Percentiles rank a stretch among this genome's conserved stretches.
These are phyloP conservation scores for Huntiella savannae DNA, from an alignment of 2,329 filamentous ascomycete genomes.

Conservation along the genomic window DNA sequence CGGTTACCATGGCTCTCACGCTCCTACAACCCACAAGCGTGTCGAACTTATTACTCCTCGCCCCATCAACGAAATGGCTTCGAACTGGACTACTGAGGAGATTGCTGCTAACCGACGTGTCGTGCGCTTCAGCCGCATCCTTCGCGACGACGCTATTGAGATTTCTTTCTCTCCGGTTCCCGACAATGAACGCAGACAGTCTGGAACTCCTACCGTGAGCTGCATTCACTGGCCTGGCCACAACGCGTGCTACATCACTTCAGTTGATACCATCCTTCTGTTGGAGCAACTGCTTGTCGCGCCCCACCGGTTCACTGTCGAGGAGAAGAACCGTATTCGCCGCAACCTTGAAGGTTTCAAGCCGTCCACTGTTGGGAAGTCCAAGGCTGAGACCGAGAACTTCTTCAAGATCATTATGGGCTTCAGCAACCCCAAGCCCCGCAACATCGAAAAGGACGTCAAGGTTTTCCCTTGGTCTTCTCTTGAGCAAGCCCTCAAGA, in stretches of 20 bases:
- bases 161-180: slow-evolving; percentile 64
- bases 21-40: slow-evolving; percentile 45
- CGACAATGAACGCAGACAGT: slow-evolving; percentile 52
- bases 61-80: slow-evolving; percentile 66
- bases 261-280: slow-evolving; percentile 90
- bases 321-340: slow-evolving; percentile 96
- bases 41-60: slow-evolving; percentile 71
- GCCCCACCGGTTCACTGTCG: slow-evolving; percentile 67
- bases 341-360: slow-evolving; percentile 90
- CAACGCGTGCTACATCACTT: slow-evolving; percentile 79
- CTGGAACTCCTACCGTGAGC: slow-evolving; percentile 82
- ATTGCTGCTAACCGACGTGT: slow-evolving; percentile 61
- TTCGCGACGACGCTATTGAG: slow-evolving; percentile 63
- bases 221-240: slow-evolving; percentile 96
- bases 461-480: slow-evolving; percentile 98
- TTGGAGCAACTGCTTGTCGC: slow-evolving; percentile 70
- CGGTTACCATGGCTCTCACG: slow-evolving; percentile 24
- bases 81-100: slow-evolving; percentile 70
- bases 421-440: slow-evolving; percentile 82
- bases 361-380: slow-evolving; percentile 82
- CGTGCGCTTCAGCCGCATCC: slow-evolving; percentile 71
- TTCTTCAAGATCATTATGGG: slow-evolving; percentile 99
- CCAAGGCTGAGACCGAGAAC: slow-evolving; percentile 77
- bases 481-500: slow-evolving; percentile 70
- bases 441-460: slow-evolving; percentile 97